phyloP scores from a whole-genome alignment of 2,329 filamentous ascomycete genomes.

The Coniochaeta hoffmannii region DNA sequence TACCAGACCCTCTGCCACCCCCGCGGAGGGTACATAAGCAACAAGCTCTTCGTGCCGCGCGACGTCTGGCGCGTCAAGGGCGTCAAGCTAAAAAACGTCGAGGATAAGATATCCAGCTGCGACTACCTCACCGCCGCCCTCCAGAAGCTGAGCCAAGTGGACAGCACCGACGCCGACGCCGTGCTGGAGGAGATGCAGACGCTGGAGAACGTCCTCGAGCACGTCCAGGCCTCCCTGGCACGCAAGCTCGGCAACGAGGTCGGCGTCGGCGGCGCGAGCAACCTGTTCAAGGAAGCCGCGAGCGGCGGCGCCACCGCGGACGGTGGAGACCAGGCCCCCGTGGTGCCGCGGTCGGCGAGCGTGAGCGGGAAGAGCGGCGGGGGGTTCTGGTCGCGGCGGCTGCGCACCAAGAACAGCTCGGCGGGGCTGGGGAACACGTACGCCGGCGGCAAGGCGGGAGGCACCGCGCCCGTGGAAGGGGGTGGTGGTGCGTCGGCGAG shows the following conservation, averaged over 20 bases:
- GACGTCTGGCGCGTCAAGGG: conserved; percentile 93
- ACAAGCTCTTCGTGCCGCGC: conserved; percentile 81
- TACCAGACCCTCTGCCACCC: conserved; percentile 91
- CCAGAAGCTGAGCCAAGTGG: conserved; percentile 72
- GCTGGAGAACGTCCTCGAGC: conserved; percentile 77
- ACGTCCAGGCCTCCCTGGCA: conserved; percentile 66
- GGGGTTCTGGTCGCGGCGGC: conserved; percentile 80
- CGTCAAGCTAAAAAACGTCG: conserved; percentile 83
- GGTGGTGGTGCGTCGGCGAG: conserved; percentile 42
- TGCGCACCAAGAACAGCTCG: conserved; percentile 82
- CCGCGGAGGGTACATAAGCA: conserved; percentile 85
- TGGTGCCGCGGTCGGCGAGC: conserved; percentile 49
- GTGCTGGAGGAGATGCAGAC: conserved; percentile 91
- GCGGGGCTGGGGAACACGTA: conserved; percentile 48
- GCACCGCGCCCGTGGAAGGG: conserved; percentile 23
- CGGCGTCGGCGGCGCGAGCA: conserved; percentile 66
- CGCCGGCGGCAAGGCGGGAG: conserved; percentile 28
- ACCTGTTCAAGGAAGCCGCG: conserved; percentile 70
- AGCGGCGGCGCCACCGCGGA: conserved; percentile 31
- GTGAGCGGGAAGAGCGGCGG: conserved; percentile 63
- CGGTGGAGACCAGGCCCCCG: conserved; percentile 14
- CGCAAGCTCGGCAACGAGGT: conserved; percentile 94
- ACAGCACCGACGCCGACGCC: conserved; percentile 85
- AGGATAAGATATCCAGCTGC: conserved; percentile 90
- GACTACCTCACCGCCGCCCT: conserved; percentile 86